A percentile compares a stretch with the other conserved stretches of the same genome.
These are phyloP conservation scores for Tilletia horrida DNA, from an alignment of 1,284 basidiomycete genomes.

Conservation along the genomic window DNA sequence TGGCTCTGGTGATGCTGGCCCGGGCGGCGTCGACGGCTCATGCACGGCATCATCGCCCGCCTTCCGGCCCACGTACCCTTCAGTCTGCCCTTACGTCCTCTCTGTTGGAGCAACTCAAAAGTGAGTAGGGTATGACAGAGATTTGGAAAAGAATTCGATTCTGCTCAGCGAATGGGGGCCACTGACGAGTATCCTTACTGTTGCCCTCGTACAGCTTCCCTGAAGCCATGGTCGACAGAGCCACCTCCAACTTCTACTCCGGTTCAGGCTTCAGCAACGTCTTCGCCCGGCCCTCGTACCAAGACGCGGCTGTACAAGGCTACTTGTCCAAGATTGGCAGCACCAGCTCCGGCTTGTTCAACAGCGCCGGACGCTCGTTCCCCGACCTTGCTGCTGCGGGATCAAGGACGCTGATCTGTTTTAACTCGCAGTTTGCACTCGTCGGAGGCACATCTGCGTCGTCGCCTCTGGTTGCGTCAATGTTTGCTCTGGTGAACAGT, in stretches of 20 bases:
- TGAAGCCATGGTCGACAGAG: background rate
- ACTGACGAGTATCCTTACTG: no score
- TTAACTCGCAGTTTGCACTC: background rate
- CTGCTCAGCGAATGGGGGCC: no score
- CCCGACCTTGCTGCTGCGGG: conserved; percentile 27
- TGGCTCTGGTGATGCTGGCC: conserved; percentile 24
- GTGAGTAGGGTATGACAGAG: conserved; percentile 2
- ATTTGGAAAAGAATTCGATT: no score
- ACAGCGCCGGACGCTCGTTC: conserved; percentile 22
- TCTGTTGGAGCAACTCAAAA: conserved; percentile 26
- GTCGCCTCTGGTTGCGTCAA: conserved; percentile 18
- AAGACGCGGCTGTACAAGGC: background rate
- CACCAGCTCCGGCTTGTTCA: conserved; percentile 21
- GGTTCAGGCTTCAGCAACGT: conserved; percentile 21
- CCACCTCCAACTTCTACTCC: background rate
- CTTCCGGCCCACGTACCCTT: conserved; percentile 27
- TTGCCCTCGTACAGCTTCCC: conserved; percentile 39
- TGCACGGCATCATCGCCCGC: background rate
- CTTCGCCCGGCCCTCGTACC: conserved; percentile 18
- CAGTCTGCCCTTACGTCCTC: conserved; percentile 24
- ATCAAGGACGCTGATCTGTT: background rate
- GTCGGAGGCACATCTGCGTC: conserved; percentile 26
- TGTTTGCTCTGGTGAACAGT: conserved; percentile 24
- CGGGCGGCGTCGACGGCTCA: conserved; percentile 6
- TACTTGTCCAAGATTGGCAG: background rate